Percentiles rank a stretch among this genome's conserved stretches.
Conservation (phyloP, 1,284 basidiomycete genomes). For the Meira miltonrushii region DNA sequence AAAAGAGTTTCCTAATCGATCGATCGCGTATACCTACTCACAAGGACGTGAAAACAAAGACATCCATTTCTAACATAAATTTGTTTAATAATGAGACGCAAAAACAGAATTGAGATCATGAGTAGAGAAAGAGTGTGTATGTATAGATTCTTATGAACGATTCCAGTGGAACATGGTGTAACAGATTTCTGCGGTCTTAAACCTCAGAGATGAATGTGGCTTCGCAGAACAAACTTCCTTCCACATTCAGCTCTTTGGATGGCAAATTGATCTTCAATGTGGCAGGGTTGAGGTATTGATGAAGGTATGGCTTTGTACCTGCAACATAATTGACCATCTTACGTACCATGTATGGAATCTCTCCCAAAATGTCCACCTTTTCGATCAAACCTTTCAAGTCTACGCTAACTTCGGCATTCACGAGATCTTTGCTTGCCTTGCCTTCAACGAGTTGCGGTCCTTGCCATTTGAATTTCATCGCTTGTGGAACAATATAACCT, state of each 20-base stretch:
- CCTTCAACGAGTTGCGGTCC: slow-evolving; percentile 59
- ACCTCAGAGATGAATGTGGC: slow-evolving; percentile 70
- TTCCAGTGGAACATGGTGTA: not conserved
- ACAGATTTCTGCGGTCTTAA: not conserved
- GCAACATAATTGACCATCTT: slow-evolving; percentile 84
- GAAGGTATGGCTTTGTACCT: slow-evolving; percentile 86
- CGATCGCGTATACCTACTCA: not conserved
- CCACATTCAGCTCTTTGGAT: slow-evolving; percentile 53
- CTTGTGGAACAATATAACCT: slow-evolving; percentile 70
- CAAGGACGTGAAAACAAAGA: not conserved
- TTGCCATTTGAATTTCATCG: slow-evolving; percentile 72
- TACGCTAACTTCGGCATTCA: slow-evolving; percentile 28
- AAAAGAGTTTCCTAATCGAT: not conserved
- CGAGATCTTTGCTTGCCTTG: slow-evolving; percentile 14
- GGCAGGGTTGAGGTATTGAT: slow-evolving; percentile 80
- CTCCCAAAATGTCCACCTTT: slow-evolving; percentile 92
- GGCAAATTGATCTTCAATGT: slow-evolving; percentile 67
- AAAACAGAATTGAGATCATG: not conserved
- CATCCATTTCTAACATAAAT: not conserved
- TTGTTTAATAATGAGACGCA: not conserved
- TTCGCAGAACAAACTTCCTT: slow-evolving; percentile 77
- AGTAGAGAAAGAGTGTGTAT: not conserved
- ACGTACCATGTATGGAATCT: slow-evolving; percentile 87
- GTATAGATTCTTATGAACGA: not conserved
- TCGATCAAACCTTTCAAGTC: slow-evolving; percentile 74